A percentile compares a stretch with the other conserved stretches of the same genome.
phyloP scores from a whole-genome alignment of 2,329 filamentous ascomycete genomes.

The Aspergillus oerlinghausenensis region DNA sequence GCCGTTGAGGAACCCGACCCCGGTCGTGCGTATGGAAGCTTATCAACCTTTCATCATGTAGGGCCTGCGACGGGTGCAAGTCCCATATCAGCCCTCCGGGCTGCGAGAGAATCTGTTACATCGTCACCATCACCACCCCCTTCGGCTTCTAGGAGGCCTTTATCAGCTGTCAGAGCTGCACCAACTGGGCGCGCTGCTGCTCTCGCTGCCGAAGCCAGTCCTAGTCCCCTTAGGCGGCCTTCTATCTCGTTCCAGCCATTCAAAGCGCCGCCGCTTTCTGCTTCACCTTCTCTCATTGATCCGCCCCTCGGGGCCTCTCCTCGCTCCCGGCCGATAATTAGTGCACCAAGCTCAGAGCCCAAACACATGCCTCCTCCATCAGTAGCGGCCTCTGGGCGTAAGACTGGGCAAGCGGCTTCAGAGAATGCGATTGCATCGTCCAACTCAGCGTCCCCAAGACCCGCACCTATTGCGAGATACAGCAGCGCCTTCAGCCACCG shows the following conservation, averaged over 20 bases:
- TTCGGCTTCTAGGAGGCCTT: constrained; percentile 48
- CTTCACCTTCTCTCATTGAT: constrained; percentile 63
- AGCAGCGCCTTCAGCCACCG: constrained; percentile 93
- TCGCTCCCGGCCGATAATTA: constrained; percentile 41
- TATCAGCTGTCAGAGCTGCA: constrained; percentile 33
- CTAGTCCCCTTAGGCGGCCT: constrained; percentile 59
- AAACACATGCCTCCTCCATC: constrained; percentile 37
- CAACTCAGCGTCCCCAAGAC: constrained; percentile 71
- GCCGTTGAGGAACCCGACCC: constrained; percentile 52
- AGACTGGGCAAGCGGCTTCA: constrained; percentile 50
- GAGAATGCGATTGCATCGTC: constrained; percentile 62
- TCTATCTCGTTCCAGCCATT: constrained; percentile 93
- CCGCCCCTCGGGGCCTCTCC: constrained; percentile 50
- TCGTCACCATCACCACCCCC: constrained; percentile 48
- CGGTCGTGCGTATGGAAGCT: constrained; percentile 79
- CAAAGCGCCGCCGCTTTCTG: constrained; percentile 91
- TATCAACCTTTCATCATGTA: constrained; percentile 83
- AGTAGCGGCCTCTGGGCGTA: constrained; percentile 34
- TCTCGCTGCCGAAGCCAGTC: constrained; percentile 46
- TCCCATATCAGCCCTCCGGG: constrained; percentile 76
- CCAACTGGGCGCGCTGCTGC: constrained; percentile 28
- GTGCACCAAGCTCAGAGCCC: constrained; percentile 38
- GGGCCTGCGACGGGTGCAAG: constrained; percentile 73
- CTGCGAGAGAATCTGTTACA: constrained; percentile 54
- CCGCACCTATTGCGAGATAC: constrained; percentile 72